A percentile compares a stretch with the other conserved stretches of the same genome.
phyloP scores from a whole-genome alignment of 1,139 yeast genomes.

The Saccharomycopsis hybrid region DNA sequence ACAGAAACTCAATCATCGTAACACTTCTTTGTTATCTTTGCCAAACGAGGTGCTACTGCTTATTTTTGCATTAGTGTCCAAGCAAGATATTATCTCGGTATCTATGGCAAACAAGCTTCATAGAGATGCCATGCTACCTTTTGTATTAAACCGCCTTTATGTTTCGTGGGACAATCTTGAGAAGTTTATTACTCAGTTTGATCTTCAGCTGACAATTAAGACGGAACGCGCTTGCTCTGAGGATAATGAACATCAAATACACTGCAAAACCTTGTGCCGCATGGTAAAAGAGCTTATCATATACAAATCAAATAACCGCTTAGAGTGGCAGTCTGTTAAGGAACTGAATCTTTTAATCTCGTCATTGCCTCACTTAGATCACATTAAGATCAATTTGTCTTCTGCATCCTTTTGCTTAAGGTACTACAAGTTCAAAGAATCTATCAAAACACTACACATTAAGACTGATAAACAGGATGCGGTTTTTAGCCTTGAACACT shows the following conservation, averaged over 20 bases:
- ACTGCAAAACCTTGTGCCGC: background rate
- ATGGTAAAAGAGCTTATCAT: background rate
- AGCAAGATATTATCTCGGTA: background rate
- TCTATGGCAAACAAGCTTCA: background rate
- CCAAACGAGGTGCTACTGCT: background rate
- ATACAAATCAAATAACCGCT: constrained; percentile 3
- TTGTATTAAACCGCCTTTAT: constrained; percentile 2
- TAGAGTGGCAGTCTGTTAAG: constrained; percentile 4
- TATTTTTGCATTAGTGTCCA: background rate
- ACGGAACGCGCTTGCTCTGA: no score
- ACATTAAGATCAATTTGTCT: constrained; percentile 6
- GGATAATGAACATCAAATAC: no score
- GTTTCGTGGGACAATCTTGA: constrained; percentile 6
- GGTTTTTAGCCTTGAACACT: constrained; percentile 13
- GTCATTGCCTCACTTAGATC: background rate
- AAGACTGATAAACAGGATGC: constrained; percentile 6
- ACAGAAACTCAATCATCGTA: no score
- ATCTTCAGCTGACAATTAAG: no score
- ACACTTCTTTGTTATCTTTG: background rate
- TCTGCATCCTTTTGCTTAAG: constrained; percentile 16
- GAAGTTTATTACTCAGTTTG: background rate
- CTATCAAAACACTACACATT: constrained; percentile 5
- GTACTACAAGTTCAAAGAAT: constrained; percentile 9
- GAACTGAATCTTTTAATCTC: background rate
- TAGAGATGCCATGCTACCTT: background rate